These are phyloP conservation scores for Sutorius australiensis DNA, from an alignment of 768 basidiomycete species.

Conservation along the genomic window DNA sequence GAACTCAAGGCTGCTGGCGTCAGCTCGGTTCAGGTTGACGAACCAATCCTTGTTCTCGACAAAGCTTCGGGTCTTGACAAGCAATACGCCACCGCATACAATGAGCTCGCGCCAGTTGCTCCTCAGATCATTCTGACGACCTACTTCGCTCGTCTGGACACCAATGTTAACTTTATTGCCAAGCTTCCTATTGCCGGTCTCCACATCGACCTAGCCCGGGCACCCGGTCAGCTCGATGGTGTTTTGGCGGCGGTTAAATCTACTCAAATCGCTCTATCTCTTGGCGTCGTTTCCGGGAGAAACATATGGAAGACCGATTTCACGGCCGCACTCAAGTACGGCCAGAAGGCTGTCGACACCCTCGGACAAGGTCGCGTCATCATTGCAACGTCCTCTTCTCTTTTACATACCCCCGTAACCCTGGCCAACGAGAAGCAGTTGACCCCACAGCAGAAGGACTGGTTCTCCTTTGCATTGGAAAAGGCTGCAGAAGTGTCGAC, in stretches of 20 bases:
- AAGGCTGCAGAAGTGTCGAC: conserved; percentile 88
- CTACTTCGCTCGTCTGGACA: conserved; percentile 95
- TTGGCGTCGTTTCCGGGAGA: conserved; percentile 95
- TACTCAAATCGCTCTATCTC: conserved; percentile 78
- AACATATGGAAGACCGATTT: conserved; percentile 99
- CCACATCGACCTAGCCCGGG: conserved; percentile 96
- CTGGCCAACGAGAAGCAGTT: conserved; percentile 90
- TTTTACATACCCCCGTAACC: conserved; percentile 97
- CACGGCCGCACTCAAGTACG: conserved; percentile 71
- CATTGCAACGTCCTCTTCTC: conserved; percentile 93
- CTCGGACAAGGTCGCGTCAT: conserved; percentile 89
- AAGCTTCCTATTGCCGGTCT: conserved; percentile 92
- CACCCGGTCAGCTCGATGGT: conserved; percentile 80
- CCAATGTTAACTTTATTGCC: conserved; percentile 81
- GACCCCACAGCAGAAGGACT: conserved; percentile 85
- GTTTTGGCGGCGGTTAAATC: conserved; percentile 81
- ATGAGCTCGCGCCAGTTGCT: conserved; percentile 72
- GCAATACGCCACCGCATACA: conserved; percentile 77
- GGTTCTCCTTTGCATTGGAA: conserved; percentile 98
- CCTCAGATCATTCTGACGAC: conserved; percentile 94
- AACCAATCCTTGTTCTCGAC: conserved; percentile 95
- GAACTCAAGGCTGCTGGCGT: conserved; percentile 93
- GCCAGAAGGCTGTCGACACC: conserved; percentile 76
- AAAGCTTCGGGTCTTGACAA: conserved; percentile 69
- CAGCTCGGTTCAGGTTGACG: conserved; percentile 94